A percentile compares a stretch with the other conserved stretches of the same genome.
phyloP scores from a whole-genome alignment of 1,284 basidiomycete species.

The Fomitopsis betulina region DNA sequence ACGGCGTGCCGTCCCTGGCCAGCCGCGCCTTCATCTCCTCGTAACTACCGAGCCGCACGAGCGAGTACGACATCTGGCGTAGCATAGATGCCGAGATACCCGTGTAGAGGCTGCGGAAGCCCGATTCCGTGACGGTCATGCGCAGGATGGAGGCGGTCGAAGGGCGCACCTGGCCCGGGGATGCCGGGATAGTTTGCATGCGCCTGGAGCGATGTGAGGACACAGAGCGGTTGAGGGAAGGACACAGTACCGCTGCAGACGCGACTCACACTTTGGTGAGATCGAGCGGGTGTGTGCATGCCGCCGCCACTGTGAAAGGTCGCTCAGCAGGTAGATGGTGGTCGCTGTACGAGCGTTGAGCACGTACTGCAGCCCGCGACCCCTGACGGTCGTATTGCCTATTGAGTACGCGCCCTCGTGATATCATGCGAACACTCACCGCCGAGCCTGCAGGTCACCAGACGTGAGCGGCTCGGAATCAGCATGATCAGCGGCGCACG shows the following conservation, averaged over 20 bases:
- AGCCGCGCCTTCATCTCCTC: slow-evolving; percentile 68
- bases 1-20: slow-evolving; percentile 43
- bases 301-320: slow-evolving; percentile 67
- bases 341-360: slow-evolving; percentile 3
- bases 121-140: slow-evolving; percentile 52
- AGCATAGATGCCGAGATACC: slow-evolving; percentile 83
- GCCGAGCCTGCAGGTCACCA: slow-evolving; percentile 54
- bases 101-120: slow-evolving; percentile 73
- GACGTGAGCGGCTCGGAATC: slow-evolving; percentile 5
- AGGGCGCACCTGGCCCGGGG: slow-evolving; percentile 39
- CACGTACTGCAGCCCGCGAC: slow-evolving; percentile 72
- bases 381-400: slow-evolving; percentile 35
- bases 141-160: slow-evolving; percentile 58
- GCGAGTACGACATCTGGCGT: slow-evolving; percentile 90
- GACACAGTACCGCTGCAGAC: background rate
- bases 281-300: slow-evolving; percentile 83
- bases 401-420: background rate
- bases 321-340: slow-evolving; percentile 8
- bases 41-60: slow-evolving; percentile 83
- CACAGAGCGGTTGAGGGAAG: background rate
- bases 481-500: slow-evolving; percentile 15
- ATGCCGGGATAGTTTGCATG: slow-evolving; percentile 66
- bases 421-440: slow-evolving; percentile 39
- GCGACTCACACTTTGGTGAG: slow-evolving; percentile 76
- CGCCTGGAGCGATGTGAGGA: slow-evolving; percentile 40